Evolutionary conservation across 2,329 filamentous ascomycete genomes (phyloP).

Genomic region (Paecilomyces sp.): DNA sequence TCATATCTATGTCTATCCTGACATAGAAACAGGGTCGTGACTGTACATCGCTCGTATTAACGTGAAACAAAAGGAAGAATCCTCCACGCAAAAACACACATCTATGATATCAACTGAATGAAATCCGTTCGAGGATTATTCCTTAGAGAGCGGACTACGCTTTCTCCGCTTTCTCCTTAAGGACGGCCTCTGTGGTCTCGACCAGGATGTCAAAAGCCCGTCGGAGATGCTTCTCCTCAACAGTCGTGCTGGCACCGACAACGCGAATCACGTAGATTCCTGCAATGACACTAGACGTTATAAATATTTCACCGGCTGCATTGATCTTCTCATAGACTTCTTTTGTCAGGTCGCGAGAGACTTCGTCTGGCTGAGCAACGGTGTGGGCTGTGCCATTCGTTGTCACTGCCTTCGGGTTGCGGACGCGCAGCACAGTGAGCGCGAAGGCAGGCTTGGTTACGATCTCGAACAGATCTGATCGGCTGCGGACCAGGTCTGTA

Average conservation of each 20-base stretch:
- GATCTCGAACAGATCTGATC: constrained; percentile 67
- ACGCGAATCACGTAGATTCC: constrained; percentile 74
- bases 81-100: background rate
- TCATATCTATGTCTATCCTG: background rate
- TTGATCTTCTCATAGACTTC: constrained; percentile 71
- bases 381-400: constrained; percentile 7
- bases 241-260: constrained; percentile 62
- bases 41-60: background rate
- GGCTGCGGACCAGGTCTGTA: constrained; percentile 48
- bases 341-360: constrained; percentile 63
- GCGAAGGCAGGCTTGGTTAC: constrained; percentile 69
- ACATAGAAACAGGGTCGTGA: background rate
- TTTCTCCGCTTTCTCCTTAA: constrained; percentile 6
- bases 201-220: constrained; percentile 70
- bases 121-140: background rate
- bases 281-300: constrained; percentile 69
- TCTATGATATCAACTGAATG: background rate
- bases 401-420: constrained; percentile 26
- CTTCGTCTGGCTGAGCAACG: constrained; percentile 35
- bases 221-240: constrained; percentile 65
- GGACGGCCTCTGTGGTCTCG: constrained; percentile 51
- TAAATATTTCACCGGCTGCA: constrained; percentile 66
- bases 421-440: constrained; percentile 67
- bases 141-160: background rate
- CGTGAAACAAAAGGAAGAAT: background rate